phyloP scores from a whole-genome alignment of 225 moss, liverwort and hornwort genomes.

The Sphagnum tenellum region DNA sequence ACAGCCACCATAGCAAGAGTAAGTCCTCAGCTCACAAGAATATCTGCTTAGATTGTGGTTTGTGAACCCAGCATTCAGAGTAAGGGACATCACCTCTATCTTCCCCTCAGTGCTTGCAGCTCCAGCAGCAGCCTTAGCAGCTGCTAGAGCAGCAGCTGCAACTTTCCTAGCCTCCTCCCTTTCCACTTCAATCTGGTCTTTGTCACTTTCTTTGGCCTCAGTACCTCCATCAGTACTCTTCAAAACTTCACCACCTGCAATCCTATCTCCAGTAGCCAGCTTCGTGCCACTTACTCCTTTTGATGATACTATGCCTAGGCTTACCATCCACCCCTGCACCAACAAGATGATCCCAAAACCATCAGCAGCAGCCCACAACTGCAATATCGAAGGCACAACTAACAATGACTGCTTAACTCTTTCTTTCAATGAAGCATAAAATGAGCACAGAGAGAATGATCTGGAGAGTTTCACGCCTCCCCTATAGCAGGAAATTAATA shows the following conservation, averaged over 20 bases:
- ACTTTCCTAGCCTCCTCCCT: conserved; percentile 41
- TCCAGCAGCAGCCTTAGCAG: conserved; percentile 30
- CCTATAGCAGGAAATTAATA: no score
- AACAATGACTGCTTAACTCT: no score
- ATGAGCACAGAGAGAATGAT: no score
- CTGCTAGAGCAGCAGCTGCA: conserved; percentile 29
- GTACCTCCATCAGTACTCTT: conserved; percentile 10
- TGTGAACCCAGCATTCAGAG: background rate
- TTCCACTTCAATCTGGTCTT: conserved; percentile 8
- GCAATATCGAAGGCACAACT: background rate
- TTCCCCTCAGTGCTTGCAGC: conserved; percentile 27
- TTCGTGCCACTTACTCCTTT: conserved; percentile 18
- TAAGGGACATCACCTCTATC: conserved; percentile 16
- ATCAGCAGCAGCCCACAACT: background rate
- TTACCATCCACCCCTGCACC: conserved; percentile 79
- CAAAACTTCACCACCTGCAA: conserved; percentile 12
- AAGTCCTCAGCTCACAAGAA: background rate
- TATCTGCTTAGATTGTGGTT: background rate
- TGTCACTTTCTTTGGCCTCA: conserved; percentile 12
- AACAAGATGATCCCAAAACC: background rate
- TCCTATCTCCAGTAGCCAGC: conserved; percentile 7
- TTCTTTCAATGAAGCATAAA: no score
- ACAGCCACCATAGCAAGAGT: background rate
- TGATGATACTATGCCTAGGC: conserved; percentile 57
- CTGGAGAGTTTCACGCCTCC: no score